Evolutionary conservation across 2,329 filamentous ascomycete genomes (phyloP), one percentile per base, ranked within the genome.

Genomic region (Pseudogymnoascus pannorum): DNA sequence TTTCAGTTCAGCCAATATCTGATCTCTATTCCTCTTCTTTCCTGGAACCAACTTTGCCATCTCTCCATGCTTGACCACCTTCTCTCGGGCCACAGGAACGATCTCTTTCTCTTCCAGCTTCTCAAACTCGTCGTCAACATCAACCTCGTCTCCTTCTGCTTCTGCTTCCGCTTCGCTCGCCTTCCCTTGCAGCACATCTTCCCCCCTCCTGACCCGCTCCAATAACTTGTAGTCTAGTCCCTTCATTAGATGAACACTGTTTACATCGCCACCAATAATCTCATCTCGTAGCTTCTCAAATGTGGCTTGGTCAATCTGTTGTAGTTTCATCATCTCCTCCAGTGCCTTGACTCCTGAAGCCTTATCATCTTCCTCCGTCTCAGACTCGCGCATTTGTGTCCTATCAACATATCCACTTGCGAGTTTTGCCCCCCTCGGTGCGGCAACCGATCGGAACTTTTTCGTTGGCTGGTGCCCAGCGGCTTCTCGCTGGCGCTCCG

Each of bases 171-270:
- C 63, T 66, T 69, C 63, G 71, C 68, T 40, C 12, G 36, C 66
- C 66, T 18, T 69, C 68, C 22, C 67, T 65, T 1, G 64, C 68
- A 59, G 72, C 1, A 91, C 80, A 73, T 92, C 77, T 72, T 92
- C 89, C 40, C 88, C 89, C 61, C 80, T 81, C 63, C 82, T 81
- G 63, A 89, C 81, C 66, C 86, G 80, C 72, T 89, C 84, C 26
- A 92, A 77, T 11, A 97, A 77, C 72, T 89, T 88, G 72, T 91
- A 89, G 74, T 99, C 94, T 58, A 99, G 75, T 0, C 94, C 94
- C 72, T 97, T 97, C 57, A 97, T 87, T 66, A 97, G 75, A 78
- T 96, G 91, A 12, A 92, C 96, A 68, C 86, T 91, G 12, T 78
- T 78, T 20, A 92, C 75, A 72, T 96, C 89, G 6, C 92, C 93